Percentiles rank a stretch among this genome's conserved stretches.
Conservation (phyloP, 78 protist species). For the Speleostelium caveatum region DNA sequence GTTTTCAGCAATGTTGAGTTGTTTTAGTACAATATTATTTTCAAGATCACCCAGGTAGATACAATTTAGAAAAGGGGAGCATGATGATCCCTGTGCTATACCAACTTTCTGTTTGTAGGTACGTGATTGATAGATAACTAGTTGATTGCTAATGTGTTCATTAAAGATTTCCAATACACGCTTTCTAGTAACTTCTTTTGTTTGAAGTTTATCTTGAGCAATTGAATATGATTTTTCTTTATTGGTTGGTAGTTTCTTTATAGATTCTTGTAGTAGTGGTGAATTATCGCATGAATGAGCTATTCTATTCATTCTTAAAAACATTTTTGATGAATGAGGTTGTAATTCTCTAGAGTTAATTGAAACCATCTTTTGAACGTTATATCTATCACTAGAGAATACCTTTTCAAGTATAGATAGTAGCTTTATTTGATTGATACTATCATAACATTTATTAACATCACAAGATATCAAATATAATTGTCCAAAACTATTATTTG, state of each 20-base stretch:
- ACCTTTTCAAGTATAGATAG: background rate
- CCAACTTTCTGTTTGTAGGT: background rate
- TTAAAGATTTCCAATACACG: background rate
- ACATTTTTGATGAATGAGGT: background rate
- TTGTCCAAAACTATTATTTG: no score
- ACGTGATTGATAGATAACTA: background rate
- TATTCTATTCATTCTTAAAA: no score
- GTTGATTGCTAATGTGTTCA: background rate
- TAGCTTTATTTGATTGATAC: background rate
- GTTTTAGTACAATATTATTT: background rate
- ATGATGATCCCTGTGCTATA: constrained; percentile 31
- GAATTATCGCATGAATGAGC: background rate
- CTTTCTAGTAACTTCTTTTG: background rate
- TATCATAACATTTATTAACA: constrained; percentile 23
- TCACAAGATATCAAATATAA: background rate
- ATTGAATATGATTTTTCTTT: background rate
- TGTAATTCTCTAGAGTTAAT: no score
- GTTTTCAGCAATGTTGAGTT: background rate
- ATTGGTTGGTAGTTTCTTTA: background rate
- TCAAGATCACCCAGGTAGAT: constrained; percentile 29
- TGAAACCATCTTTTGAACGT: background rate
- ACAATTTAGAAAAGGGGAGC: constrained; percentile 24
- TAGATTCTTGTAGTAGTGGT: background rate
- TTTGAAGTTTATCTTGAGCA: background rate
- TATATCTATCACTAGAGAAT: background rate